A percentile compares a stretch with the other conserved stretches of the same genome.
phyloP scores from a whole-genome alignment of 208 protist genomes.

The Lotmaria passim region DNA sequence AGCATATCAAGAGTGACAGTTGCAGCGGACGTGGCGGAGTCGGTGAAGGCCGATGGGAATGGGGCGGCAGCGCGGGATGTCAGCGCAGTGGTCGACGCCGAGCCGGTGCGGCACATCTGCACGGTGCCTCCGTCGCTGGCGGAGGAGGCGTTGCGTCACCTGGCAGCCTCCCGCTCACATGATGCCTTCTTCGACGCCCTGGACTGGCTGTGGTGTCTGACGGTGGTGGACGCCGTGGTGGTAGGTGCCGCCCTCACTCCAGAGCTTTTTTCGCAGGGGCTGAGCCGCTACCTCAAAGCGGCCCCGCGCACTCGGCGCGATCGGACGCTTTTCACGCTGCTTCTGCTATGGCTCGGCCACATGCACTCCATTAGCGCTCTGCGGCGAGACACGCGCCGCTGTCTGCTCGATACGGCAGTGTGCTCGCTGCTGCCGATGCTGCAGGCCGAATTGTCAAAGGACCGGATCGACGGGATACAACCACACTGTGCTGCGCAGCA shows the following conservation, averaged over 20 bases:
- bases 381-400: constrained; percentile 32
- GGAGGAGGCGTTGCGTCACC: constrained; percentile 36
- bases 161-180: constrained; percentile 51
- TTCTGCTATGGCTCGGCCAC: constrained; percentile 72
- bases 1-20: neutral
- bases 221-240: constrained; percentile 46
- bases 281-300: constrained; percentile 59
- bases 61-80: constrained; percentile 30
- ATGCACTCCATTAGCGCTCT: constrained; percentile 45
- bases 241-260: constrained; percentile 43
- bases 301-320: constrained; percentile 69
- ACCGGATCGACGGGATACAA: too few relatives aligned
- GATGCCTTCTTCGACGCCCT: constrained; percentile 69
- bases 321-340: constrained; percentile 65
- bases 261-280: constrained; percentile 32
- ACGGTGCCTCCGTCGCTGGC: constrained; percentile 41
- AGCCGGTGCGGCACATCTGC: constrained; percentile 36
- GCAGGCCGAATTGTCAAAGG: constrained; percentile 38
- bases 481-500: too few relatives aligned
- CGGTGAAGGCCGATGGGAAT: neutral
- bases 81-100: constrained; percentile 44
- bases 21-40: neutral
- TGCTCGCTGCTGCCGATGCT: constrained; percentile 51
- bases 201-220: constrained; percentile 76
- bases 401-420: constrained; percentile 42